Evolutionary conservation across 2,329 filamentous ascomycete species (phyloP).

Genomic region (Escovopsis sp.): DNA sequence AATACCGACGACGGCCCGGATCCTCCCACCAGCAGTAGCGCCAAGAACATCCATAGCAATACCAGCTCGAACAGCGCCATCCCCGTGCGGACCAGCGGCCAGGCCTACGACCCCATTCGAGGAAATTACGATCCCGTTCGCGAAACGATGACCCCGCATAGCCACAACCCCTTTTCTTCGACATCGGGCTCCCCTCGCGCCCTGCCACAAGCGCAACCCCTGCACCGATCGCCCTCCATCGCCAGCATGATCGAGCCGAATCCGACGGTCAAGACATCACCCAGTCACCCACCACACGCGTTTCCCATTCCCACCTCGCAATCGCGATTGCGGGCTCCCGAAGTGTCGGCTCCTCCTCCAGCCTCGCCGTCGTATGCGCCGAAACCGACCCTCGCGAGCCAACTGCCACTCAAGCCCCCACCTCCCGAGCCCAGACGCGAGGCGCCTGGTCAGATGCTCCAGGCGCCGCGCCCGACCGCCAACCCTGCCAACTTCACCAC

Average conservation of each 20-base stretch:
- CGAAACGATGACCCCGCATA: conserved; percentile 42
- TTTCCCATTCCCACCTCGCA: conserved; percentile 14
- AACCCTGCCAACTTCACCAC: conserved; percentile 26
- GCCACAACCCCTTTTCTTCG: conserved; percentile 30
- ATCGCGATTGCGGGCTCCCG: conserved; percentile 17
- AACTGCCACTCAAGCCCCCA: conserved; percentile 9
- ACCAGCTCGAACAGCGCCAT: conserved; percentile 25
- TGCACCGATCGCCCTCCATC: conserved; percentile 60
- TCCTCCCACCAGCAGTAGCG: conserved; percentile 22
- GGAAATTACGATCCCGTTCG: conserved; percentile 53
- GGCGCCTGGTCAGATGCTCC: conserved; percentile 14
- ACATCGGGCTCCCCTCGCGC: conserved; percentile 35
- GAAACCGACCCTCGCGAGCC: conserved; percentile 18
- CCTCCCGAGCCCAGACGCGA: conserved; percentile 24
- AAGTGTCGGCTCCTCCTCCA: conserved; percentile 23
- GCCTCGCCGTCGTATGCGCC: conserved; percentile 26
- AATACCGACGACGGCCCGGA: conserved; percentile 33
- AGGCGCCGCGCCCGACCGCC: conserved; percentile 16
- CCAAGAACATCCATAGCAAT: conserved; percentile 12
- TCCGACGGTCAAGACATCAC: conserved; percentile 15
- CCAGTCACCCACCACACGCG: conserved; percentile 13
- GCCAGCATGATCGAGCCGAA: conserved; percentile 64
- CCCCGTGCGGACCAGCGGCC: conserved; percentile 51
- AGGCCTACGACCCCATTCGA: conserved; percentile 81
- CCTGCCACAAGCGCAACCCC: conserved; percentile 14